Evolutionary conservation across 2,329 filamentous ascomycete genomes (phyloP).

Genomic region (Tolypocladium amazonense): DNA sequence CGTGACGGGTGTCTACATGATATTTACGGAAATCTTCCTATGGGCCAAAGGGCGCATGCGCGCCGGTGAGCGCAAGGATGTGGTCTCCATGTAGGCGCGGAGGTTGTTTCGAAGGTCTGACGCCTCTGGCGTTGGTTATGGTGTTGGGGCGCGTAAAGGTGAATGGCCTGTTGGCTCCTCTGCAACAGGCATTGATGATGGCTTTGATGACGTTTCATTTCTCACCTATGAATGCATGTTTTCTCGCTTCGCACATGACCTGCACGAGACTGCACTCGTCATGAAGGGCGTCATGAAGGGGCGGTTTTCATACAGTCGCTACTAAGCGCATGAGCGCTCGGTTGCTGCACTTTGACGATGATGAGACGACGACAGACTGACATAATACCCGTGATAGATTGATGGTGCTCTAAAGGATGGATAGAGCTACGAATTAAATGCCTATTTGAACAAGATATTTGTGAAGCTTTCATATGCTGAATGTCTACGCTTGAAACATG

Average conservation of each 20-base stretch:
- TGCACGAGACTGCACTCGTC: not conserved
- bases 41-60: constrained; percentile 24
- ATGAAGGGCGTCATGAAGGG: not conserved
- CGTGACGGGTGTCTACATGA: constrained; percentile 35
- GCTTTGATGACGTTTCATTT: not conserved
- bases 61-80: constrained; percentile 13
- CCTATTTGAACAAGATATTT: not conserved
- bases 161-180: not conserved
- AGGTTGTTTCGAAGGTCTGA: not conserved
- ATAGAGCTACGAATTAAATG: not conserved
- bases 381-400: not conserved
- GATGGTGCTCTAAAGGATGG: not conserved
- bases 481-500: not conserved
- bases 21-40: constrained; percentile 34
- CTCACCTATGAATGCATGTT: not conserved
- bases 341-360: not conserved
- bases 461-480: not conserved
- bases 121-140: not conserved
- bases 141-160: not conserved
- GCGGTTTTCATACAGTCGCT: not conserved
- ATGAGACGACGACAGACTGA: not conserved
- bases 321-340: not conserved
- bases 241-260: not conserved
- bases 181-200: not conserved
- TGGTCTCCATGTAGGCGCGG: not conserved